Conservation (phyloP, 164 flowering plant genomes). For the Berberis thunbergii region DNA sequence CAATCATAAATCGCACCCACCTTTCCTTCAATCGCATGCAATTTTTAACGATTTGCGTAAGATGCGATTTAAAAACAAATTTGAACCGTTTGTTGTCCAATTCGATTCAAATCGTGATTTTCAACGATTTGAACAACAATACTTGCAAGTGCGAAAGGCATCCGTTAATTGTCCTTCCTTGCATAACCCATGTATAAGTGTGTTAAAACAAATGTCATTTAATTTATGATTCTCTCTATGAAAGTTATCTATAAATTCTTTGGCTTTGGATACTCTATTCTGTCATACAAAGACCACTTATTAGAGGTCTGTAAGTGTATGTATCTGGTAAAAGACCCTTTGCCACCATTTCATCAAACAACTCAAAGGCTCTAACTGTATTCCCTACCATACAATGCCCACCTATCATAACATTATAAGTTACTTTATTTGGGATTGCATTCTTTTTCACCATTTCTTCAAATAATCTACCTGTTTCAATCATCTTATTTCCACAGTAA, state of each 20-base stretch:
- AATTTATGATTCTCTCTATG: constrained; percentile 35
- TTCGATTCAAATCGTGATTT: no score
- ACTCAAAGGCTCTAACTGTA: constrained; percentile 55
- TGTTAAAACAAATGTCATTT: constrained; percentile 68
- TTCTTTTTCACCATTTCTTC: constrained; percentile 45
- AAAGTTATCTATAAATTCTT: constrained; percentile 61
- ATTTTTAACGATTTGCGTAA: no score
- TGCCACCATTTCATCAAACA: constrained; percentile 63
- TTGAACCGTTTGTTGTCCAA: no score
- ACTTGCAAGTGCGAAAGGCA: constrained; percentile 35
- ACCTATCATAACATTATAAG: constrained; percentile 84
- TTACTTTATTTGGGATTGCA: constrained; percentile 59
- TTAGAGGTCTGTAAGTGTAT: constrained; percentile 72
- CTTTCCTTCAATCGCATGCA: no score
- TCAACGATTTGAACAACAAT: no score
- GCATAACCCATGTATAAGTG: constrained; percentile 71
- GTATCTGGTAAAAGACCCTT: constrained; percentile 72
- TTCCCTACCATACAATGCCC: constrained; percentile 67
- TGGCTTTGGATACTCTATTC: constrained; percentile 68
- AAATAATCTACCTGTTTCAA: constrained; percentile 51
- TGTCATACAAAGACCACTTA: constrained; percentile 61
- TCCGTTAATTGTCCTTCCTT: constrained; percentile 68
- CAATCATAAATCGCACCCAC: no score
- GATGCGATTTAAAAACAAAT: no score
- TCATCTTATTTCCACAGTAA: constrained; percentile 54